These are phyloP conservation scores for Jimgerdemannia flammicorona DNA, from an alignment of 192 early-diverging fungal genomes.

Conservation along the genomic window DNA sequence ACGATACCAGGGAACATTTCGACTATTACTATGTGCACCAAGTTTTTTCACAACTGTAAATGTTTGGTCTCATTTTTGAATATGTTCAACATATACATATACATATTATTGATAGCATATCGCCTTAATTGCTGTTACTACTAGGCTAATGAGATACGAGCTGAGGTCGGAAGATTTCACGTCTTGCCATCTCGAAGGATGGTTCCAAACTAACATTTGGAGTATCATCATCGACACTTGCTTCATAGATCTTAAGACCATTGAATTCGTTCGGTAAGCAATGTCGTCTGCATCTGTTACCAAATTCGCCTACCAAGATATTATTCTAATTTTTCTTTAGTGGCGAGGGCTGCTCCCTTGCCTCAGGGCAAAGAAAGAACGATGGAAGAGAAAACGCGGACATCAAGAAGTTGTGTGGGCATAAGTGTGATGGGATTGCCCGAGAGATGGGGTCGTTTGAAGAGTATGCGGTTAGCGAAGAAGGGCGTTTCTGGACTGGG, in stretches of 20 bases:
- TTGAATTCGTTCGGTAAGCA: no score
- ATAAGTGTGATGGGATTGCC: constrained; percentile 11
- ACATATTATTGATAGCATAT: no score
- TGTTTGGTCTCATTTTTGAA: constrained; percentile 5
- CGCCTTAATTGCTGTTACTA: no score
- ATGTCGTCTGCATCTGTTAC: no score
- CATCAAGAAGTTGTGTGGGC: constrained; percentile 1
- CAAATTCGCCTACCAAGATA: no score
- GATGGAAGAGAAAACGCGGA: constrained; percentile 1
- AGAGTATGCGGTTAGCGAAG: constrained; percentile 16
- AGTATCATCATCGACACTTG: constrained; percentile 4
- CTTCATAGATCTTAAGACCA: no score
- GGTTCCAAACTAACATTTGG: constrained; percentile 5
- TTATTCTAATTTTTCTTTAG: constrained; percentile 6
- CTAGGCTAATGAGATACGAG: constrained; percentile 7
- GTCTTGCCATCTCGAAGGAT: constrained; percentile 6
- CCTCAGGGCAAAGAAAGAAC: constrained; percentile 9
- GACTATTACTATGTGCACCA: constrained; percentile 12
- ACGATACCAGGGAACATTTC: constrained; percentile 13
- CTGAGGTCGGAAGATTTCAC: constrained; percentile 8
- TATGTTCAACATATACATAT: no score
- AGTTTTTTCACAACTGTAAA: constrained; percentile 15
- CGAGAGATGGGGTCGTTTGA: constrained; percentile 10
- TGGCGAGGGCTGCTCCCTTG: constrained; percentile 11
- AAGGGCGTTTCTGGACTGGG: constrained; percentile 1